Conservation (phyloP, 768 basidiomycete species). For the Lactarius indigo region DNA sequence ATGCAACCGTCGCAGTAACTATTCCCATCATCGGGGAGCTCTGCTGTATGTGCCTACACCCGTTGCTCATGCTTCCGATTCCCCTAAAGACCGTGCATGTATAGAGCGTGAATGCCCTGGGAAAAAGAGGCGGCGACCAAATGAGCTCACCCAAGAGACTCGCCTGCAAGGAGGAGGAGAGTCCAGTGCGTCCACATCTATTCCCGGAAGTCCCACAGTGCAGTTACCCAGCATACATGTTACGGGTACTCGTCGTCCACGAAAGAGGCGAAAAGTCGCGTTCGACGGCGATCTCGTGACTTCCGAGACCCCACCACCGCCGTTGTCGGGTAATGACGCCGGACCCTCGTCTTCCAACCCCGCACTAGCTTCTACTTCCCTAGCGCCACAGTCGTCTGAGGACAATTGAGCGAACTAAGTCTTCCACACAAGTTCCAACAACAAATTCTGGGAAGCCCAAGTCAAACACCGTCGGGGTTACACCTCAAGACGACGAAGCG, state of each 20-base stretch:
- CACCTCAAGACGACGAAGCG: neutral
- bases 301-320: neutral
- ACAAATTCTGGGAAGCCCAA: neutral
- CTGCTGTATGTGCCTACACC: conserved; percentile 1
- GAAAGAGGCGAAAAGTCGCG: conserved; percentile 18
- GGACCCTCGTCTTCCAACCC: neutral
- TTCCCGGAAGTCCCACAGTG: neutral
- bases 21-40: conserved; percentile 1
- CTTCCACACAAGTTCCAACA: neutral
- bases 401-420: neutral
- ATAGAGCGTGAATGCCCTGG: neutral
- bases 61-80: too few relatives aligned
- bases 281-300: neutral
- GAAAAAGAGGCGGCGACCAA: neutral
- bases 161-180: neutral
- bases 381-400: neutral
- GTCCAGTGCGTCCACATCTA: neutral
- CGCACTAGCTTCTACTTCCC: neutral
- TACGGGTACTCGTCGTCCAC: neutral
- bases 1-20: conserved; percentile 19
- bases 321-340: neutral
- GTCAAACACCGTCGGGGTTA: neutral
- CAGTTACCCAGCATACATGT: neutral
- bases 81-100: neutral
- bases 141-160: neutral